Base-by-base conservation (phyloP, 83 land plant species). In the Isoetes engelmannii region DNA sequence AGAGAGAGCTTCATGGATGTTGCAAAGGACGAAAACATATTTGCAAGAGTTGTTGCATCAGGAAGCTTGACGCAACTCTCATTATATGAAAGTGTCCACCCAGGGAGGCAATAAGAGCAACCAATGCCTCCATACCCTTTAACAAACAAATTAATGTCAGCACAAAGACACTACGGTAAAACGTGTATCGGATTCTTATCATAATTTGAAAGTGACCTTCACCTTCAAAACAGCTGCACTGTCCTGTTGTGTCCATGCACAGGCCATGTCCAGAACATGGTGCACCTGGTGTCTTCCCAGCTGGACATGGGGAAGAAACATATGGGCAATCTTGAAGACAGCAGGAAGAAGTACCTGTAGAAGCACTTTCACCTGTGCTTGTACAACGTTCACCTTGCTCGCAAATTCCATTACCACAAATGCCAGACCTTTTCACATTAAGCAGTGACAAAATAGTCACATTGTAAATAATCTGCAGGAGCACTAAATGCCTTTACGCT, bases 381-480 rank as follows among this genome's bases (percentile, higher is more conserved):
- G 61, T 61, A 47, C 77, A 74, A 6, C 77, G 70, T 19, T 74
- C 77, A 3, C 77, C 77, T 48, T 67, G 57, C 45, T 74, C 77
- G 48, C 77, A 74, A 0, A 74, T 5, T 0, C 77, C 77, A 43
- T 74, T 74, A 0, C 77, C 77, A 68, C 77, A 74, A 9, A 74
- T 50, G 9, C 77, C 77, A 28, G 51, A 63, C 49, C 73, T 69
- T 48, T 72, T 43, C 4, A 58, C 45, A n/a, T 50, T 28, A 21
- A 15, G 7, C 45, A 71, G 4, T 8, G 69, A 61, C 12, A 51
- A 12, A n/a, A 51, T 51, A 7, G 58, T 12, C 12, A 48, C 67
- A 28, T 49, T 6, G 6, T 28, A 18, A 5, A 17, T 49, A 17
- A 10, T 47, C 53, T 19, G 57, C 28, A 51, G 51, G 44, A 5